Evolutionary conservation across 148 eudicot species (phyloP).

Genomic region (Chenopodium formosanum): DNA sequence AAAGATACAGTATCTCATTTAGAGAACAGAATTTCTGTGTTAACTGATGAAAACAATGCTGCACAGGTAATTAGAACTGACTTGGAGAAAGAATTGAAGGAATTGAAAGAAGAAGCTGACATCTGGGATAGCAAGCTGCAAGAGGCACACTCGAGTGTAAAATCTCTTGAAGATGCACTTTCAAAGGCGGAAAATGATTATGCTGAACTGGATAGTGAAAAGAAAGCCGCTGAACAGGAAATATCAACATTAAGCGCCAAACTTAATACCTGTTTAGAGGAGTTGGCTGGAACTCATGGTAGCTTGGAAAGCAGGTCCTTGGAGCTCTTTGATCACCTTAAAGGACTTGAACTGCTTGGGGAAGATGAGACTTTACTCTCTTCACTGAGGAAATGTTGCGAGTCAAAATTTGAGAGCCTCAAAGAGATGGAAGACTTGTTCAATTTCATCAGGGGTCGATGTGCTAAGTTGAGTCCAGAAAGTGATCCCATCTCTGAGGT

Average conservation of each 20-base stretch:
- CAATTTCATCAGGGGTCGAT: conserved; percentile 41
- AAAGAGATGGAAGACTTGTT: conserved; percentile 62
- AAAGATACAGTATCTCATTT: conserved; percentile 64
- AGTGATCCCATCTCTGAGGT: conserved; percentile 50
- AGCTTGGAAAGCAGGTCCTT: conserved; percentile 48
- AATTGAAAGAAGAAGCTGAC: conserved; percentile 63
- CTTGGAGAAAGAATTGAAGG: conserved; percentile 57
- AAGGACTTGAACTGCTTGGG: conserved; percentile 49
- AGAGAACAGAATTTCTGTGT: conserved; percentile 45
- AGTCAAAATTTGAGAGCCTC: conserved; percentile 50
- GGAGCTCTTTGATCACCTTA: conserved; percentile 57
- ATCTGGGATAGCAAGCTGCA: conserved; percentile 46
- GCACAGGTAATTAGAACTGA: conserved; percentile 43
- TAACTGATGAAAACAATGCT: conserved; percentile 58
- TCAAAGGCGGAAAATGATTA: conserved; percentile 47
- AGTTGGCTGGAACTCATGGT: conserved; percentile 62
- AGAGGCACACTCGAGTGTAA: conserved; percentile 47
- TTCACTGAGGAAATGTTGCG: conserved; percentile 42
- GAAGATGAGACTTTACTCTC: conserved; percentile 57
- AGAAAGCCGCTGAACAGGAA: conserved; percentile 59
- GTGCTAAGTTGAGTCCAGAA: conserved; percentile 43
- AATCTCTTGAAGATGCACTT: conserved; percentile 57
- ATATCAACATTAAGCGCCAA: conserved; percentile 48
- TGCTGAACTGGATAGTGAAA: conserved; percentile 50
- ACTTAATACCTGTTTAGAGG: conserved; percentile 68